Evolutionary conservation across 352 stramenopile species (phyloP).

Genomic region (Phytophthora cajani): DNA sequence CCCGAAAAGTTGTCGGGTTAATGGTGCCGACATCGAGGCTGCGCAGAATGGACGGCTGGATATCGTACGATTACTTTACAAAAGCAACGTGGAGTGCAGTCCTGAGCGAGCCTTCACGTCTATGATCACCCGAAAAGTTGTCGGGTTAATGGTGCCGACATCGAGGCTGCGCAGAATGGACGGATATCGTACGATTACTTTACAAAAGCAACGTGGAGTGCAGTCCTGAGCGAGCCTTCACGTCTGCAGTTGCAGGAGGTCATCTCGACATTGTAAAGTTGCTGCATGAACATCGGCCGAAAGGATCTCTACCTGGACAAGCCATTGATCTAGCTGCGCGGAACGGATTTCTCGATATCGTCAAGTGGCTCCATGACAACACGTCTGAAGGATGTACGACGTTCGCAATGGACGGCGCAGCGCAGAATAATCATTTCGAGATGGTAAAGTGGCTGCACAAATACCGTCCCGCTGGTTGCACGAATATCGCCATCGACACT

Average conservation of each 20-base stretch:
- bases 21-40: conserved; percentile 7
- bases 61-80: conserved; percentile 8
- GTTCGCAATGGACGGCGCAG: conserved; percentile 16
- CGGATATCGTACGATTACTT: conserved; percentile 12
- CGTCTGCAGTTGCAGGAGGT: conserved; percentile 3
- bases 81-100: not conserved
- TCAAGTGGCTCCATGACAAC: conserved; percentile 23
- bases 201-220: not conserved
- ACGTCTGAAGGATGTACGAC: conserved; percentile 6
- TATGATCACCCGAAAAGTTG: conserved; percentile 5
- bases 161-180: conserved; percentile 16
- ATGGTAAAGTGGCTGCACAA: conserved; percentile 19
- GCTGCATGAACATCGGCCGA: conserved; percentile 1
- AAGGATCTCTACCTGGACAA: not conserved
- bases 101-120: not conserved
- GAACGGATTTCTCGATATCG: conserved; percentile 13
- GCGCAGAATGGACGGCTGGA: conserved; percentile 16
- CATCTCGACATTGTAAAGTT: conserved; percentile 24
- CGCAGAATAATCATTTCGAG: conserved; percentile 12
- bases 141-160: not conserved
- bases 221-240: not conserved
- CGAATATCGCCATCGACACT: conserved; percentile 11
- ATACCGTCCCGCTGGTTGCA: conserved; percentile 4
- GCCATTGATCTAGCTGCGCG: conserved; percentile 11
- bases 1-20: not conserved